Base-by-base conservation (phyloP, 2,329 filamentous ascomycete genomes). In the Alternaria rosae region DNA sequence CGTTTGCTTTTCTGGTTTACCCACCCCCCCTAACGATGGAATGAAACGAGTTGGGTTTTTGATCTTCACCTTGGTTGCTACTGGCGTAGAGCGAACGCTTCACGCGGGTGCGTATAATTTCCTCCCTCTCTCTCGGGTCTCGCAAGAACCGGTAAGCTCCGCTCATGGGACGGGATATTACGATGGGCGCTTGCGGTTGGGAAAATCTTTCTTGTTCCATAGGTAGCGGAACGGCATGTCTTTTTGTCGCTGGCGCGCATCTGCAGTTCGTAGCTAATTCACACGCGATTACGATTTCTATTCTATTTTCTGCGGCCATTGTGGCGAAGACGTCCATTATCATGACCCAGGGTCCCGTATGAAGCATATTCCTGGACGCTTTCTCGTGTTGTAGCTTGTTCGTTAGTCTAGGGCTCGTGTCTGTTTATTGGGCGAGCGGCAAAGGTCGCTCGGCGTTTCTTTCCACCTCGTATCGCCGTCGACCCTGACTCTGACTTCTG, bases 11-110 rank as follows among this genome's bases (percentile, higher is more conserved):
- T 30, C 38, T 43, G 32, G 23, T 28, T 30, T 21, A 41, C 35
- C 35, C 35, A 38, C 35, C n/a, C 35, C 35, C 47, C 25, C 42
- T 53, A 53, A 58, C 47, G 55, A 53, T 26, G 47, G 42, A 53
- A 58, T 25, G 55, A 53, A 53, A 58, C 52, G 55, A 58, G 56
- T 54, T 58, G 28, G 55, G 25, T 30, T 50, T 57, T 52, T 43
- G 32, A 35, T 25, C 17, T 23, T 6, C 10, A 6, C 13, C n/a
- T 23, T 42, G 8, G 38, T 52, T 23, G 21, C 15, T 43, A n/a
- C 30, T 25, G 51, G 51, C 23, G 51, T 44, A 41, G 51, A 54
- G 51, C 21, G 47, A 38, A 38, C 35, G 35, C 47, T 38, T 51
- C 13, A 21, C 32, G 47, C 47, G 47, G 47, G 28, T 51, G 20